Evolutionary conservation across 345 rosid genomes (phyloP).

Genomic region (Melaleuca quinquenervia): DNA sequence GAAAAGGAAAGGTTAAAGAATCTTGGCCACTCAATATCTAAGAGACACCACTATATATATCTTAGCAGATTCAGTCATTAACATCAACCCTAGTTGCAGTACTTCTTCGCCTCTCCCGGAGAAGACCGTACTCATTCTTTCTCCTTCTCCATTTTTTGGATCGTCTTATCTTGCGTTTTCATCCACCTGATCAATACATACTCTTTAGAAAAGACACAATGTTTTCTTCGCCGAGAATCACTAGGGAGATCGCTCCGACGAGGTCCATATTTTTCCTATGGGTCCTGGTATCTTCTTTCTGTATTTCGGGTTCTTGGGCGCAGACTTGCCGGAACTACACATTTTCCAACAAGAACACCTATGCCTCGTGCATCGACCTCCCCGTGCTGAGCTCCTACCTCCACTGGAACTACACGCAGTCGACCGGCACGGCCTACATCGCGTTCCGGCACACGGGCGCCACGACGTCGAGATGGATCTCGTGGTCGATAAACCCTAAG

Average conservation of each 20-base stretch:
- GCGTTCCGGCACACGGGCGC: conserved; percentile 49
- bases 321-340: conserved; percentile 23
- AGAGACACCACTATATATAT: not conserved
- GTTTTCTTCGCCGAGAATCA: no score
- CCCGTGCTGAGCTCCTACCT: conserved; percentile 38
- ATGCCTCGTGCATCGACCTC: conserved; percentile 27
- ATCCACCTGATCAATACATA: not conserved
- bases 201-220: not conserved
- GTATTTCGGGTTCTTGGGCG: conserved; percentile 1
- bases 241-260: not conserved
- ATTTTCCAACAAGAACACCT: conserved; percentile 20
- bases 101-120: not conserved
- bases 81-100: not conserved
- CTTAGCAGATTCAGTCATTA: not conserved
- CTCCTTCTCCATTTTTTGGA: not conserved
- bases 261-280: not conserved
- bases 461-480: conserved; percentile 28
- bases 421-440: conserved; percentile 30
- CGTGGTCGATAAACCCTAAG: conserved; percentile 67
- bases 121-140: not conserved
- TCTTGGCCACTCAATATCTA: not conserved
- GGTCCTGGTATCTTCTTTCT: not conserved
- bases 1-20: not conserved
- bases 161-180: not conserved
- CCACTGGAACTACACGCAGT: conserved; percentile 45